Evolutionary conservation across 768 basidiomycete genomes (phyloP).

Genomic region (Gloeostereum incarnatum): DNA sequence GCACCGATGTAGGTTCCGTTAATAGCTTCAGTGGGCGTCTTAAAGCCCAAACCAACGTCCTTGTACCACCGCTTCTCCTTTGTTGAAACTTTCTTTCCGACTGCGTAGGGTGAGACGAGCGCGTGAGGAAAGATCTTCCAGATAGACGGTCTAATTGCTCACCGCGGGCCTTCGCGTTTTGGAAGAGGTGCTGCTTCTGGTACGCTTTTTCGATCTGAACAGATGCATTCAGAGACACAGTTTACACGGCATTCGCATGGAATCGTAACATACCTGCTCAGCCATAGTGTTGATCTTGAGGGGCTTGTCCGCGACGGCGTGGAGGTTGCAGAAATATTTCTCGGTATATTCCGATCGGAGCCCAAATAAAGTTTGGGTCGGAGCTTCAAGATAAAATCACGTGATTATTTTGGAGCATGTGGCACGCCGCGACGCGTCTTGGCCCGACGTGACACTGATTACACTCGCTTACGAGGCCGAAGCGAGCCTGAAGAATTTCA

Average conservation of each 20-base stretch:
- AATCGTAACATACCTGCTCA: conserved; percentile 39
- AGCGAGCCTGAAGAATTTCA: too few species aligned
- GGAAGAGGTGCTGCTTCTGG: conserved; percentile 98
- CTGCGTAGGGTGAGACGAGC: conserved; percentile 23
- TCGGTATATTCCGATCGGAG: too few species aligned
- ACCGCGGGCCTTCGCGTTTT: conserved; percentile 93
- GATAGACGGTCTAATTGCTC: conserved; percentile 24
- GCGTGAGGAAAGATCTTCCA: conserved; percentile 9
- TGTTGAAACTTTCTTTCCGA: conserved; percentile 84
- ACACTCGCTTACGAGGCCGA: too few species aligned
- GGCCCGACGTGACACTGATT: too few species aligned
- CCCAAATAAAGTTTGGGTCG: too few species aligned
- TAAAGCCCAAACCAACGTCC: conserved; percentile 94
- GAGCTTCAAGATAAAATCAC: too few species aligned
- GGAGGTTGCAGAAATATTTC: too few species aligned
- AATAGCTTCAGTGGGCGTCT: conserved; percentile 94
- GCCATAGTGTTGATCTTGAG: conserved; percentile 46
- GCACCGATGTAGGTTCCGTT: conserved; percentile 92
- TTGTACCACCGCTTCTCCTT: conserved; percentile 99
- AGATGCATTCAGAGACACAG: conserved; percentile 4
- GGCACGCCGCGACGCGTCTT: too few species aligned
- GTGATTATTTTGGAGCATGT: too few species aligned
- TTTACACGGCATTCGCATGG: not conserved
- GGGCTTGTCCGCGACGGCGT: conserved; percentile 26
- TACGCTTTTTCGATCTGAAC: conserved; percentile 89